These are phyloP conservation scores for Penicillium coprophilum DNA, from an alignment of 495 filamentous ascomycete species.

Conservation along the genomic window DNA sequence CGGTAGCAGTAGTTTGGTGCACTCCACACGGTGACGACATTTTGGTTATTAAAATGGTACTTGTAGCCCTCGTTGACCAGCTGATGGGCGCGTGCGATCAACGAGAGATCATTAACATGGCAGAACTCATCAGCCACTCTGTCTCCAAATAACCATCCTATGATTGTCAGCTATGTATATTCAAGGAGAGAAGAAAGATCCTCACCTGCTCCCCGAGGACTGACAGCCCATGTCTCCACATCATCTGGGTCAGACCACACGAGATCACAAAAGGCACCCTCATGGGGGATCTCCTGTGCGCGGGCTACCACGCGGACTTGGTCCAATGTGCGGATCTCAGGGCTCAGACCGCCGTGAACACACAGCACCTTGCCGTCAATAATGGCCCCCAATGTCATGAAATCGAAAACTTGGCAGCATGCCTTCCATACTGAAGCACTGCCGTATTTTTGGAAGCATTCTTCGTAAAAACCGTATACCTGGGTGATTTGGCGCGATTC, in stretches of 20 bases:
- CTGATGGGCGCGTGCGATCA: constrained; percentile 95
- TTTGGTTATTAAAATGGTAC: constrained; percentile 92
- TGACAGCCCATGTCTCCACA: constrained; percentile 97
- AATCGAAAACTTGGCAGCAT: constrained; percentile 98
- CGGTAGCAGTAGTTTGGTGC: constrained; percentile 99
- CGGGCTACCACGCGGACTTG: constrained; percentile 97
- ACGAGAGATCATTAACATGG: constrained; percentile 91
- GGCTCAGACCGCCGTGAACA: constrained; percentile 94
- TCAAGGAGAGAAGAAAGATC: not conserved
- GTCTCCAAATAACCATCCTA: constrained; percentile 91
- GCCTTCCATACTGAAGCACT: constrained; percentile 99
- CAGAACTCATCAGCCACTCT: constrained; percentile 99
- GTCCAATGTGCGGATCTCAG: constrained; percentile 93
- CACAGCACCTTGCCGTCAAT: constrained; percentile 96
- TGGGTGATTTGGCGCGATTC: constrained; percentile 98
- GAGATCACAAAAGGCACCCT: constrained; percentile 96
- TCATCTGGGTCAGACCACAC: constrained; percentile 99
- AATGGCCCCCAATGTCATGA: constrained; percentile 92
- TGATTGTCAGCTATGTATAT: not conserved
- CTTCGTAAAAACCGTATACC: constrained; percentile 98
- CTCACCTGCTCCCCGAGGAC: constrained; percentile 79
- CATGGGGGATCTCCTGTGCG: constrained; percentile 96
- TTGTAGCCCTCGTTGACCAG: constrained; percentile 98
- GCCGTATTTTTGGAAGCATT: constrained; percentile 96
- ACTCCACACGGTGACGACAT: constrained; percentile 98